Conservation (phyloP, 2,329 filamentous ascomycete species). For the Hirsutella minnesotensis region DNA sequence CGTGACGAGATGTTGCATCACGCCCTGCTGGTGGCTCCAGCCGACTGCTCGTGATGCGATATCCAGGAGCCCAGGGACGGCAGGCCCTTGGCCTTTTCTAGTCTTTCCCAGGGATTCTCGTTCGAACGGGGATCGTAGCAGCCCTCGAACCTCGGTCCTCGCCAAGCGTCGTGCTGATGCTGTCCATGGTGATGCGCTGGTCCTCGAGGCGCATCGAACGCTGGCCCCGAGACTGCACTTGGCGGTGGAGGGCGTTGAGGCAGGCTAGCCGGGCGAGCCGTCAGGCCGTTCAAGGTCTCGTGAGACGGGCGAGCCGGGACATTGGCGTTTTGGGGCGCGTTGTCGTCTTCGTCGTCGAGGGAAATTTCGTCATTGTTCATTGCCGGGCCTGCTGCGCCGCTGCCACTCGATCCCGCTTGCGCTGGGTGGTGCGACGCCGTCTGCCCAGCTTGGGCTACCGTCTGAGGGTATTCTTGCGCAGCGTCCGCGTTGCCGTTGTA, state of each 20-base stretch:
- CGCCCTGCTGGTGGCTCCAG: background rate
- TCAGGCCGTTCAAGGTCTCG: background rate
- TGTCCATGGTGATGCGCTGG: constrained; percentile 3
- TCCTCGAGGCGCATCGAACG: constrained; percentile 5
- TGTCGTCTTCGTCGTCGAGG: constrained; percentile 26
- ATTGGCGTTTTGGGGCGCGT: constrained; percentile 9
- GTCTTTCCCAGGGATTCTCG: constrained; percentile 57
- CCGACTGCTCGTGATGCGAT: constrained; percentile 2
- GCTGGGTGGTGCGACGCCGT: background rate
- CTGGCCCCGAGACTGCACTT: background rate
- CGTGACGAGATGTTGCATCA: background rate
- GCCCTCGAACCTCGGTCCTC: constrained; percentile 43
- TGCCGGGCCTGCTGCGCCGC: background rate
- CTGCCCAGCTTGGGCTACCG: background rate
- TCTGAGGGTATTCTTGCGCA: background rate
- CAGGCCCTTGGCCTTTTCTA: constrained; percentile 37
- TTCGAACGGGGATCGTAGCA: constrained; percentile 62
- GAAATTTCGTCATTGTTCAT: constrained; percentile 34
- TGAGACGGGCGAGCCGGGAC: constrained; percentile 3
- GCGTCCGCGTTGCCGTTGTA: constrained; percentile 47
- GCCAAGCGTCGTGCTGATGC: background rate
- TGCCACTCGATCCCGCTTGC: background rate
- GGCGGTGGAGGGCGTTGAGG: constrained; percentile 18
- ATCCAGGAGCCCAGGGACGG: constrained; percentile 34
- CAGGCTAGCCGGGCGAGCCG: constrained; percentile 17